Percentiles rank a stretch among this genome's conserved stretches.
These are phyloP conservation scores for Neoarthrinium moseri DNA, from an alignment of 2,329 filamentous ascomycete genomes.

Conservation along the genomic window DNA sequence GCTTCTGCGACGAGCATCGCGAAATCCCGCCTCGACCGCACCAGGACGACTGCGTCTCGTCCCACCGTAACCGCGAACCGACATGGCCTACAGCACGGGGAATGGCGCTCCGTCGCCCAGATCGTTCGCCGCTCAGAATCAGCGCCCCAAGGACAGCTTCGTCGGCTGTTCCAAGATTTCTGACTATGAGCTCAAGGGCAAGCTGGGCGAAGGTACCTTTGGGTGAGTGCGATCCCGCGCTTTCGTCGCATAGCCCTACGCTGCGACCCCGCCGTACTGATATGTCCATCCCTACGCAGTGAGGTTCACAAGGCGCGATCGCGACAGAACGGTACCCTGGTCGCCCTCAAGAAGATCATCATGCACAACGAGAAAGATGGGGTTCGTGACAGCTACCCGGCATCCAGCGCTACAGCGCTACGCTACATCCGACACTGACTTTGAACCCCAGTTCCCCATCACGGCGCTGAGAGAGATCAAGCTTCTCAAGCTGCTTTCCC, in stretches of 20 bases:
- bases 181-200: slow-evolving; percentile 77
- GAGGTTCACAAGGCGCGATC: slow-evolving; percentile 90
- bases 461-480: slow-evolving; percentile 97
- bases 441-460: slow-evolving; percentile 90
- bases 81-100: slow-evolving; percentile 11
- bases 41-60: no score
- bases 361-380: slow-evolving; percentile 99
- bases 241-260: not conserved
- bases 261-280: not conserved
- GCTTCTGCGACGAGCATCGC: not conserved
- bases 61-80: no score
- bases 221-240: slow-evolving; percentile 54
- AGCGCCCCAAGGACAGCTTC: slow-evolving; percentile 62
- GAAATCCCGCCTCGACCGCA: no score
- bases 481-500: slow-evolving; percentile 90
- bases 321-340: slow-evolving; percentile 69
- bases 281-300: slow-evolving; percentile 37
- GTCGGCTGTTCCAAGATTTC: slow-evolving; percentile 79
- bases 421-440: slow-evolving; percentile 14
- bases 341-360: slow-evolving; percentile 96
- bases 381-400: slow-evolving; percentile 43
- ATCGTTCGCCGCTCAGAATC: slow-evolving; percentile 55
- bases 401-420: not conserved
- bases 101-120: slow-evolving; percentile 47
- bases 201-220: slow-evolving; percentile 94